A percentile compares a stretch with the other conserved stretches of the same genome.
These are phyloP conservation scores for Setomelanomma holmii DNA, from an alignment of 2,329 filamentous ascomycete species.

Conservation along the genomic window DNA sequence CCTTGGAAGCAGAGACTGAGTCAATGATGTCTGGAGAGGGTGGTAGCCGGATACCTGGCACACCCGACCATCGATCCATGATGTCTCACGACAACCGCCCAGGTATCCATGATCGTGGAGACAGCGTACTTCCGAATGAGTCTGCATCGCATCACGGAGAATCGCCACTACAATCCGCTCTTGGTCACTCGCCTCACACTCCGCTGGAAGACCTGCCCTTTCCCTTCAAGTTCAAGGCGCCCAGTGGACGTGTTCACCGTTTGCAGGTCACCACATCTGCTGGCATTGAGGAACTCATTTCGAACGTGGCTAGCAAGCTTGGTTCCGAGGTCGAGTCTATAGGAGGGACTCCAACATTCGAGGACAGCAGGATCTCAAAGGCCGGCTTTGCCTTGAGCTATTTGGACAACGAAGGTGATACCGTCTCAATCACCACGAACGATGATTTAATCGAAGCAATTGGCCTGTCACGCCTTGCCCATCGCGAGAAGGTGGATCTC, in stretches of 20 bases:
- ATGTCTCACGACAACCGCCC: constrained; percentile 80
- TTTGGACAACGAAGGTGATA: constrained; percentile 94
- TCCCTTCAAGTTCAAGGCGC: constrained; percentile 99
- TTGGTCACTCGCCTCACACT: constrained; percentile 64
- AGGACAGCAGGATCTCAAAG: constrained; percentile 78
- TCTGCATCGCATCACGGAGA: constrained; percentile 91
- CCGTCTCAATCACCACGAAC: constrained; percentile 95
- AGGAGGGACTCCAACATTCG: constrained; percentile 78
- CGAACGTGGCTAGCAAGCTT: constrained; percentile 81
- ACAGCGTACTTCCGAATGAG: constrained; percentile 90
- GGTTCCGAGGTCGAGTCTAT: constrained; percentile 82
- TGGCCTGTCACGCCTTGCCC: constrained; percentile 76
- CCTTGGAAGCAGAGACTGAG: constrained; percentile 91
- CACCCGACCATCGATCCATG: constrained; percentile 74
- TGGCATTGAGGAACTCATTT: constrained; percentile 80
- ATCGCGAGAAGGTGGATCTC: constrained; percentile 91
- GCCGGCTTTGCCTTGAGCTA: constrained; percentile 93
- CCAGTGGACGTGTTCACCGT: constrained; percentile 90
- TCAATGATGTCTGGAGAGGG: constrained; percentile 94
- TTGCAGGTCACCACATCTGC: constrained; percentile 82
- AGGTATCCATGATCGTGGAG: constrained; percentile 67
- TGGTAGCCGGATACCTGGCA: constrained; percentile 72
- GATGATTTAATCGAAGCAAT: constrained; percentile 92
- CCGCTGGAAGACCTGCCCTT: constrained; percentile 75
- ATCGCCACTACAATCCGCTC: constrained; percentile 73